These are phyloP conservation scores for Linnemannia hyalina DNA, from an alignment of 192 early-diverging fungal species.

Conservation along the genomic window DNA sequence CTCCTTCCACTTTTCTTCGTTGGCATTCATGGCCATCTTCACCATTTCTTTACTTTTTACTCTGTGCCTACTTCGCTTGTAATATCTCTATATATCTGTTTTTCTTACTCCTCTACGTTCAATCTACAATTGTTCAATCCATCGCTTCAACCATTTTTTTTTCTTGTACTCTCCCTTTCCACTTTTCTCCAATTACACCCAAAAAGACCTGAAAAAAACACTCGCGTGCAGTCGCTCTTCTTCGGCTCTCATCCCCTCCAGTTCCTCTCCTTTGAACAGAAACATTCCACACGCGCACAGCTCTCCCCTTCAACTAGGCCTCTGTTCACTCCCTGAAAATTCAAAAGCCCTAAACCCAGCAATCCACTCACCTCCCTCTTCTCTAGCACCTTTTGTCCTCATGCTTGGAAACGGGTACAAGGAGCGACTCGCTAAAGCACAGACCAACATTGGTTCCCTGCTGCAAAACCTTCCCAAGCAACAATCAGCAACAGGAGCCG, in stretches of 20 bases:
- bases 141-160: too few relatives aligned
- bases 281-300: neutral
- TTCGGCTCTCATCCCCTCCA: neutral
- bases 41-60: neutral
- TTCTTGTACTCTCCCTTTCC: too few relatives aligned
- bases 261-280: neutral
- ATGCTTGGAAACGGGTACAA: slow-evolving; percentile 57
- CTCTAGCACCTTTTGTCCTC: neutral
- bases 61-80: neutral
- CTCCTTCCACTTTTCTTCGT: neutral
- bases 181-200: neutral
- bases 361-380: neutral
- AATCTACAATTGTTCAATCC: too few relatives aligned
- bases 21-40: neutral
- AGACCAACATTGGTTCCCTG: slow-evolving; percentile 37
- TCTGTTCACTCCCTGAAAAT: neutral
- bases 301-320: neutral
- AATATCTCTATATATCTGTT: neutral
- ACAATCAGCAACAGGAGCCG: neutral
- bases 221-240: neutral
- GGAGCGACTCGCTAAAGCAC: slow-evolving; percentile 41
- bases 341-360: neutral
- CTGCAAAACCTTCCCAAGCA: slow-evolving; percentile 41
- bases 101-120: neutral
- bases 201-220: neutral